phyloP scores from a whole-genome alignment of 495 filamentous ascomycete species.

The Xylaria intraflava region DNA sequence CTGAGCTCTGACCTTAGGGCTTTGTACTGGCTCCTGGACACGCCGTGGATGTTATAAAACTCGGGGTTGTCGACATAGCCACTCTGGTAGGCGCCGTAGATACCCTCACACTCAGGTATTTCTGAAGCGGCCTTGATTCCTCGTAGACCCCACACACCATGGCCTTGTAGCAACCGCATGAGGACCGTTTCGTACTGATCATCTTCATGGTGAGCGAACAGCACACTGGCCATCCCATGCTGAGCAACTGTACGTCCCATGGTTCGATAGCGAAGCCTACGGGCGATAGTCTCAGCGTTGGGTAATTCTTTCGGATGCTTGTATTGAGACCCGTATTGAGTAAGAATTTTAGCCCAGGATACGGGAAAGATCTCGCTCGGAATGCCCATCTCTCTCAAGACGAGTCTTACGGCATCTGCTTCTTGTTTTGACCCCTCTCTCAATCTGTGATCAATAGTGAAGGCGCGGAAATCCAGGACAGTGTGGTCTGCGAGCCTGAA shows the following conservation, averaged over 20 bases:
- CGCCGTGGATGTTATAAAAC: slow-evolving; percentile 26
- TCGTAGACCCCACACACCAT: slow-evolving; percentile 55
- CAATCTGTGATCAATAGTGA: slow-evolving; percentile 75
- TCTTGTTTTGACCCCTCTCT: slow-evolving; percentile 63
- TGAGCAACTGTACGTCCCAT: slow-evolving; percentile 56
- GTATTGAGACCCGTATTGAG: neutral
- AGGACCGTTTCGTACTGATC: slow-evolving; percentile 86
- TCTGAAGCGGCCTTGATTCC: slow-evolving; percentile 58
- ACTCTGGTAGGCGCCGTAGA: slow-evolving; percentile 65
- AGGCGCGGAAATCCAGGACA: slow-evolving; percentile 46
- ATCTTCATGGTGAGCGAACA: slow-evolving; percentile 78
- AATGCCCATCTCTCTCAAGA: slow-evolving; percentile 38
- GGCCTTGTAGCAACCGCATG: slow-evolving; percentile 59
- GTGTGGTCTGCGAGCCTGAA: slow-evolving; percentile 33
- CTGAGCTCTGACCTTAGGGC: slow-evolving; percentile 17
- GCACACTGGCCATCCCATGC: slow-evolving; percentile 43
- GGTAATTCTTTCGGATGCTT: slow-evolving; percentile 39
- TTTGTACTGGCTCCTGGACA: slow-evolving; percentile 9
- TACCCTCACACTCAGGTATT: slow-evolving; percentile 77
- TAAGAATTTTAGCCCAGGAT: slow-evolving; percentile 30
- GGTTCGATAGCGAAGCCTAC: slow-evolving; percentile 63
- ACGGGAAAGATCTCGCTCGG: slow-evolving; percentile 19
- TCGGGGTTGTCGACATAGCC: slow-evolving; percentile 43
- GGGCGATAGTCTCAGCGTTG: slow-evolving; percentile 73
- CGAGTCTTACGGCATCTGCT: slow-evolving; percentile 51